Percentiles rank a stretch among this genome's conserved stretches.
phyloP scores from a whole-genome alignment of 108 stramenopile genomes.

The Cyclostephanos invisitatus region DNA sequence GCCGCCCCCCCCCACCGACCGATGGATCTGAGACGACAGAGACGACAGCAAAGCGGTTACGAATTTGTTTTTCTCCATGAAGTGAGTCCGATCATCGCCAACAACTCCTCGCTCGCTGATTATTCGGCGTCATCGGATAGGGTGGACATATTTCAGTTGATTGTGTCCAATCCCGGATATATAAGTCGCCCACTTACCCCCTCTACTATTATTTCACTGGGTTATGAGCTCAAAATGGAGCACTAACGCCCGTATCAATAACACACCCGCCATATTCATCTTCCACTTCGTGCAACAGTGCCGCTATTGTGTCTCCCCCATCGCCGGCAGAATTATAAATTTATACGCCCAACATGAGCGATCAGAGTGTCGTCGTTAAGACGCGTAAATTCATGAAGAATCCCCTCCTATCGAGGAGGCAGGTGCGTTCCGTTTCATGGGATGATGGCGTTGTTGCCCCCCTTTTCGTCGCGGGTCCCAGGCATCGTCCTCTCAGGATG shows the following conservation, averaged over 20 bases:
- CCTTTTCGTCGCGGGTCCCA: no score
- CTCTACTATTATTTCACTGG: neutral
- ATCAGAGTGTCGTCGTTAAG: slow-evolving; percentile 91
- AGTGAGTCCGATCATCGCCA: no score
- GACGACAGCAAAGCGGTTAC: no score
- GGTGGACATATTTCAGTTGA: neutral
- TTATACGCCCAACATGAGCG: slow-evolving; percentile 47
- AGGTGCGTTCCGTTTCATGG: slow-evolving; percentile 69
- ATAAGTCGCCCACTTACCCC: slow-evolving; percentile 1
- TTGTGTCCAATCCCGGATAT: neutral
- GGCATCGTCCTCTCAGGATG: neutral
- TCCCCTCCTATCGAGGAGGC: slow-evolving; percentile 94
- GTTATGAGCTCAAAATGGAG: neutral
- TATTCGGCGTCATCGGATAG: no score
- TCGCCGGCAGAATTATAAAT: neutral
- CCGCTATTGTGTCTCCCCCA: neutral
- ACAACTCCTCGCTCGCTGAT: no score
- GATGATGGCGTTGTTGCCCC: neutral
- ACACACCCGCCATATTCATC: no score
- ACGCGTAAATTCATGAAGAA: slow-evolving; percentile 99
- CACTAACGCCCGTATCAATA: no score
- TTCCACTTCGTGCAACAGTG: neutral
- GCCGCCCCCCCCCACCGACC: no score
- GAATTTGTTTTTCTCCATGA: no score
- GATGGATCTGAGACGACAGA: no score